A percentile compares a stretch with the other conserved stretches of the same genome.
Conservation (phyloP, 371 early-diverging fungal genomes). For the Mortierella sp. region DNA sequence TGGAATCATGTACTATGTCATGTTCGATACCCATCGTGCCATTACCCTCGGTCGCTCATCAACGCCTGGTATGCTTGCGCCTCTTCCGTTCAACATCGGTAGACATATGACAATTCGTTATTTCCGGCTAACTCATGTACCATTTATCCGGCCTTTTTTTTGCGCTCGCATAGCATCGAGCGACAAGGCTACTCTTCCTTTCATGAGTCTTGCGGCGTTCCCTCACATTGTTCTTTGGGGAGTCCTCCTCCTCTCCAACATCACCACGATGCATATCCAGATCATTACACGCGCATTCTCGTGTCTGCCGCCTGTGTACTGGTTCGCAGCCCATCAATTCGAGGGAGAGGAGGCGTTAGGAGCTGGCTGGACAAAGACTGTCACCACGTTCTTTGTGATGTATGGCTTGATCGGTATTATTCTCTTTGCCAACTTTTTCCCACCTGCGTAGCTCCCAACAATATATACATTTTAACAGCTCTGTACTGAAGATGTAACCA, state of each 20-base stretch:
- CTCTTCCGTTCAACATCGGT: background rate
- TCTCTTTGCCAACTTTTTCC: constrained; percentile 86
- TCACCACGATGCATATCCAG: constrained; percentile 91
- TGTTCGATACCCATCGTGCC: constrained; percentile 66
- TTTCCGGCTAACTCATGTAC: background rate
- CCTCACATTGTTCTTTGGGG: constrained; percentile 83
- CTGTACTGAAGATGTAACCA: background rate
- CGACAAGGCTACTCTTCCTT: constrained; percentile 34
- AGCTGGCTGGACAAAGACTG: constrained; percentile 48
- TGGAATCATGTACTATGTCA: constrained; percentile 71
- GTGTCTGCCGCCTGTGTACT: constrained; percentile 84
- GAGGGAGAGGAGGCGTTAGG: constrained; percentile 22
- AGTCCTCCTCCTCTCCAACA: constrained; percentile 69
- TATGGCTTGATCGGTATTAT: constrained; percentile 81
- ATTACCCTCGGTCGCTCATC: constrained; percentile 64
- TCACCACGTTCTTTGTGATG: constrained; percentile 73
- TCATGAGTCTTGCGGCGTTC: constrained; percentile 52
- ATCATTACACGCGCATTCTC: constrained; percentile 92
- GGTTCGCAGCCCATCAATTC: constrained; percentile 79
- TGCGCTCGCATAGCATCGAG: background rate
- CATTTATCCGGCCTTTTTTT: background rate
- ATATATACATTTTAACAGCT: background rate
- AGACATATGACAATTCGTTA: background rate
- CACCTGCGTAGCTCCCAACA: constrained; percentile 75
- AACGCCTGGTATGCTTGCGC: constrained; percentile 17